Percentiles rank a stretch among this genome's conserved stretches.
Conservation (phyloP, 148 eudicot genomes). For the Cornus controversa region DNA sequence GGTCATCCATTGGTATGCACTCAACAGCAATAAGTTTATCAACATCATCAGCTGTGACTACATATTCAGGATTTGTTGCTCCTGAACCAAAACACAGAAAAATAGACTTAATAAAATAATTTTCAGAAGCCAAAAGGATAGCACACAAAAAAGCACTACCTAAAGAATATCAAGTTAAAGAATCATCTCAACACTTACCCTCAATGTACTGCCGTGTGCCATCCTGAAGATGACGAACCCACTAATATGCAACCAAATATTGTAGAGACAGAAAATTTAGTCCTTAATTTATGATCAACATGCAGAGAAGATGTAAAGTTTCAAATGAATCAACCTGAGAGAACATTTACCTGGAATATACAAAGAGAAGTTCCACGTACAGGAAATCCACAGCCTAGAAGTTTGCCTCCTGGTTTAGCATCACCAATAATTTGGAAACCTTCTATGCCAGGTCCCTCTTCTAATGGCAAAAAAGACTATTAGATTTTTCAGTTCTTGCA, state of each 20-base stretch:
- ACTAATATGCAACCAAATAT: slow-evolving; percentile 39
- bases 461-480: slow-evolving; percentile 25
- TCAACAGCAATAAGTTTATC: slow-evolving; percentile 93
- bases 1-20: slow-evolving; percentile 98
- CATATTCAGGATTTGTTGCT: slow-evolving; percentile 97
- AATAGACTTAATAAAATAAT: slow-evolving; percentile 14
- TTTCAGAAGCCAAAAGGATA: not conserved
- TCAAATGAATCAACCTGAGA: not conserved
- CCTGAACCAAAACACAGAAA: slow-evolving; percentile 39
- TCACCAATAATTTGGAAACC: slow-evolving; percentile 86
- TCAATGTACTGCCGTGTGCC: slow-evolving; percentile 93
- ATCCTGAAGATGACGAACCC: slow-evolving; percentile 98
- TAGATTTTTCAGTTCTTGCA: not conserved
- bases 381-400: slow-evolving; percentile 88
- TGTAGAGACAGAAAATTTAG: slow-evolving; percentile 12
- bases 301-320: not conserved
- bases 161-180: not conserved
- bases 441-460: slow-evolving; percentile 85
- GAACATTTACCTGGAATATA: slow-evolving; percentile 71
- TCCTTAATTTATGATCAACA: not conserved
- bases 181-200: slow-evolving; percentile 40
- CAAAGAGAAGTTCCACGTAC: slow-evolving; percentile 91
- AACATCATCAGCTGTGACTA: slow-evolving; percentile 96
- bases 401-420: slow-evolving; percentile 73
- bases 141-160: not conserved